Evolutionary conservation across 352 stramenopile genomes (phyloP), one percentile per base, ranked within the genome.

Genomic region (Aphanomyces cochlioides): DNA sequence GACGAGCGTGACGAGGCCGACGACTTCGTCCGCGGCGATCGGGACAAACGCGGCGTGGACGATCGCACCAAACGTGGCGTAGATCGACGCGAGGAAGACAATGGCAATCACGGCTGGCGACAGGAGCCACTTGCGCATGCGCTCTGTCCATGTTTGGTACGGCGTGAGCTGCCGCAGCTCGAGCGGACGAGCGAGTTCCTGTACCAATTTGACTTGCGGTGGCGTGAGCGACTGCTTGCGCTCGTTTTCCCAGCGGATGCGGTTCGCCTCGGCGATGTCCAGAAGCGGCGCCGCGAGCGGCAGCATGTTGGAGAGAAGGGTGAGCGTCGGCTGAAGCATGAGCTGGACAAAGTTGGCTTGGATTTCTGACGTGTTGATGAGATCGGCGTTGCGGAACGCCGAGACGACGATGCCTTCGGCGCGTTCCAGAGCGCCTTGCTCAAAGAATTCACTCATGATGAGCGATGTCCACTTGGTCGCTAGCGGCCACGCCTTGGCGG

Each of bases 61-160:
- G 76, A 98, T 92, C 72, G 97, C 90, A 21, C 88, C 85, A 56
- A 97, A 98, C 28, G 98, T 84, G 39, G 90, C 91, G 77, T 96
- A 98, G 45, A 97, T 74, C 7, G 93, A 98, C 47, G 97, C 80
- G 7, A 96, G 3, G 7, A 95, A 87, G 87, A 98, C 97, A 57
- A 91, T 70, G 15, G 28, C 41, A 12, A 67, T 19, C 3, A 67
- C 60, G 19, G 36, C 50, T 19, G 38, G 60, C 5, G 60, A 54
- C 5, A 67, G 47, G 3, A 17, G n/a, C 47, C 47, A 37, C 54
- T 60, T 60, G 54, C 2, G 37, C 43, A 50, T 50, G 43, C 43
- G 43, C 10, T 50, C 43, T 12, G 17, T 12, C 43, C 43, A 50
- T n/a, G 10, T 2, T 60, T 60, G 54, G 37, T 41, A 37, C 28